Percentiles rank a stretch among this genome's conserved stretches.
phyloP scores from a whole-genome alignment of 2,329 filamentous ascomycete genomes.

The Trichoderma sp. region DNA sequence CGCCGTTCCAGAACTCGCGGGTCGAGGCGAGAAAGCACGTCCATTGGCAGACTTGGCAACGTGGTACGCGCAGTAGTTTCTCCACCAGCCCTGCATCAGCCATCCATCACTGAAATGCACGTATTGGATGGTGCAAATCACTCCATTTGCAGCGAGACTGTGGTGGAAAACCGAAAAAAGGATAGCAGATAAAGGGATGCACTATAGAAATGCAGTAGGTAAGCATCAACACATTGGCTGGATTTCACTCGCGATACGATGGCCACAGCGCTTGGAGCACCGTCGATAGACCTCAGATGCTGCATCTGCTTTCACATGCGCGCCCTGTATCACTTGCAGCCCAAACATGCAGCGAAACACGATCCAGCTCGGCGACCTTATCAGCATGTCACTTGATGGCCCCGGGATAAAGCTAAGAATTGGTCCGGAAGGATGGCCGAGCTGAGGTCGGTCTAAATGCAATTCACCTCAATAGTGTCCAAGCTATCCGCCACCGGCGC shows the following conservation, averaged over 20 bases:
- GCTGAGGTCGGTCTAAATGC: constrained; percentile 2
- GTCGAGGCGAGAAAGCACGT: constrained; percentile 5
- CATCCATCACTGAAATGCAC: not conserved
- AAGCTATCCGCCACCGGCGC: not conserved
- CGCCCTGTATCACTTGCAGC: not conserved
- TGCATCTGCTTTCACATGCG: not conserved
- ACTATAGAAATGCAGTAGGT: not conserved
- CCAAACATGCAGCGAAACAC: not conserved
- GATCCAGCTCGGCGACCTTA: not conserved
- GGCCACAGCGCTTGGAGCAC: not conserved
- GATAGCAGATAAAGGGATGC: not conserved
- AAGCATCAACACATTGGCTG: not conserved
- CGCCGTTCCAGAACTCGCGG: constrained; percentile 28
- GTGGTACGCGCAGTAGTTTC: constrained; percentile 30
- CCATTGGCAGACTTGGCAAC: constrained; percentile 18
- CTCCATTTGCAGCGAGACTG: no score
- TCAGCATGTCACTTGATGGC: not conserved
- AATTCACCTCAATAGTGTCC: not conserved
- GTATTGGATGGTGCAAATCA: not conserved
- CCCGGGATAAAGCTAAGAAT: not conserved
- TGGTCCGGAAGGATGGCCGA: not conserved
- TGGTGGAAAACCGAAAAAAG: not conserved
- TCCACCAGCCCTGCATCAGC: constrained; percentile 14
- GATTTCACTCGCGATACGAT: not conserved
- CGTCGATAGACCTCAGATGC: not conserved